A percentile compares a stretch with the other conserved stretches of the same genome.
phyloP scores from a whole-genome alignment of 768 basidiomycete genomes.

The Lyophyllum semitale region DNA sequence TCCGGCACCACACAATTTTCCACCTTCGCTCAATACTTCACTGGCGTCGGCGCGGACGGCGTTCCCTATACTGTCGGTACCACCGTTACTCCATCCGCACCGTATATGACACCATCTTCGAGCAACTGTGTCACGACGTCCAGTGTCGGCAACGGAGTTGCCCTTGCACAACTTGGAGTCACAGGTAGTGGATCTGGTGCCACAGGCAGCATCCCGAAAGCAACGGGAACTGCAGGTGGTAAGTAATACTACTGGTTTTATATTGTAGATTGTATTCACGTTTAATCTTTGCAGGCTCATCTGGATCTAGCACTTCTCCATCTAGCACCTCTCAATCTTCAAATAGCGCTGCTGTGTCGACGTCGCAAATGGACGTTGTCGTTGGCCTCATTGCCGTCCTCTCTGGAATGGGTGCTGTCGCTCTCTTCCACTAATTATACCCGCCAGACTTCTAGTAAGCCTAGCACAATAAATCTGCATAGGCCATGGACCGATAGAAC shows the following conservation, averaged over 20 bases:
- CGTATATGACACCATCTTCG: constrained; percentile 37
- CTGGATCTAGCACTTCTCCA: neutral
- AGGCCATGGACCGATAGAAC: no score
- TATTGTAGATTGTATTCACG: neutral
- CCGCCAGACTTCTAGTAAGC: no score
- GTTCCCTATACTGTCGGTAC: constrained; percentile 42
- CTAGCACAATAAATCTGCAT: no score
- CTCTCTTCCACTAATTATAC: constrained; percentile 22
- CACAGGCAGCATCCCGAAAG: constrained; percentile 9
- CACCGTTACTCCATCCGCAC: constrained; percentile 35
- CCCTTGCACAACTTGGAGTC: constrained; percentile 28
- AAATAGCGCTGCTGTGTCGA: no score
- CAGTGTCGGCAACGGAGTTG: constrained; percentile 41
- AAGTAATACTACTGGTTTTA: neutral
- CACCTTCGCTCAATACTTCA: constrained; percentile 45
- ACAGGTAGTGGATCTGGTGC: constrained; percentile 16
- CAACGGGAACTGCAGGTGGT: constrained; percentile 15
- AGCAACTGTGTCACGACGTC: constrained; percentile 39
- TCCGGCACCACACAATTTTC: constrained; percentile 40
- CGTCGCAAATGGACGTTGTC: constrained; percentile 16
- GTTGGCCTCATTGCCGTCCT: constrained; percentile 20
- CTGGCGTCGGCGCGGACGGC: constrained; percentile 33
- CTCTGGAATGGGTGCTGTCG: constrained; percentile 22
- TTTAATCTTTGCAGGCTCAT: constrained; percentile 4
- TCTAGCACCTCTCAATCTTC: no score